These are phyloP conservation scores for Lobosporangium transversale DNA, from an alignment of 192 early-diverging fungal genomes.

Conservation along the genomic window DNA sequence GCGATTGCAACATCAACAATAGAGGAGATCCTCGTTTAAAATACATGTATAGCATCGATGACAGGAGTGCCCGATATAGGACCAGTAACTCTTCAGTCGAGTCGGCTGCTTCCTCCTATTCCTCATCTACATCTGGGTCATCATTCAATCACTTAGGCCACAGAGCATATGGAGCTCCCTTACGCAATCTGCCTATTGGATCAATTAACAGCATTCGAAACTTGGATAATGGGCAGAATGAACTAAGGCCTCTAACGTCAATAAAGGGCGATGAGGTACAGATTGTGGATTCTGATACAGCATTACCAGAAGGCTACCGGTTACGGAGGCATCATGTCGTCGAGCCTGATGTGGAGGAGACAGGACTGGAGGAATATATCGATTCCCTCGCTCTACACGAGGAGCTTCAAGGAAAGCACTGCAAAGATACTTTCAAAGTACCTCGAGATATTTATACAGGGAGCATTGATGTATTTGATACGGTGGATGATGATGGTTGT, in stretches of 20 bases:
- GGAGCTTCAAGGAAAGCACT: background rate
- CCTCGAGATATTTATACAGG: too few relatives aligned
- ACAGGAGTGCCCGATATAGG: too few relatives aligned
- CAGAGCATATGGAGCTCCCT: constrained; percentile 5
- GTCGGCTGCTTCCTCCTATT: constrained; percentile 6
- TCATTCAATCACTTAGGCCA: background rate
- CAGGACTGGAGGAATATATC: background rate
- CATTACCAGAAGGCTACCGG: constrained; percentile 11
- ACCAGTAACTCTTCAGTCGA: background rate
- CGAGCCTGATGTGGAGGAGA: constrained; percentile 1
- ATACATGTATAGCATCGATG: background rate
- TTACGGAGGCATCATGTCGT: constrained; percentile 29
- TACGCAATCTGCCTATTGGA: constrained; percentile 22
- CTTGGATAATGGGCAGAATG: constrained; percentile 22
- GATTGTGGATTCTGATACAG: constrained; percentile 9
- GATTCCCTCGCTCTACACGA: background rate
- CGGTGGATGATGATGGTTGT: too few relatives aligned
- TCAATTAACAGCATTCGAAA: constrained; percentile 37
- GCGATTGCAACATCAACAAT: background rate
- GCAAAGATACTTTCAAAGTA: too few relatives aligned
- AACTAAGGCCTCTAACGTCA: constrained; percentile 23
- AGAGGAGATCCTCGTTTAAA: background rate
- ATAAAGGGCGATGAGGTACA: constrained; percentile 6
- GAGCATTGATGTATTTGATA: too few relatives aligned
- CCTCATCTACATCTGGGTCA: background rate